phyloP scores from a whole-genome alignment of 352 stramenopile species.

The Aphanomyces cochlioides region DNA sequence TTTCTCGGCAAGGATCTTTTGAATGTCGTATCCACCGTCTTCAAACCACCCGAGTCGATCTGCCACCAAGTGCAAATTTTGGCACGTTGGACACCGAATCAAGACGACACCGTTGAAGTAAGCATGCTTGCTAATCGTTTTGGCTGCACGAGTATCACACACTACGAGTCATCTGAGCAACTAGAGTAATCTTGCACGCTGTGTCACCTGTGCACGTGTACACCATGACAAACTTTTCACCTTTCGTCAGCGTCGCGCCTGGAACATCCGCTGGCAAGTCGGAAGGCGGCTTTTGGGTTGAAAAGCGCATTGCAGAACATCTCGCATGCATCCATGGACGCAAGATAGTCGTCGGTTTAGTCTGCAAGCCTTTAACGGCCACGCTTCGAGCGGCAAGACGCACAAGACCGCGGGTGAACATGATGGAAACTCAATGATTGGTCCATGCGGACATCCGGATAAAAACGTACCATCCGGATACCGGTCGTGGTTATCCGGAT shows the following conservation, averaged over 20 bases:
- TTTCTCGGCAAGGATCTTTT: conserved; percentile 76
- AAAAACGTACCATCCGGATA: too few relatives aligned
- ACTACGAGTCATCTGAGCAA: conserved; percentile 43
- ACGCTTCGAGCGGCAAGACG: too few relatives aligned
- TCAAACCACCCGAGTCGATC: conserved; percentile 93
- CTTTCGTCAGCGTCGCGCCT: conserved; percentile 70
- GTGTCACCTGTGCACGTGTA: conserved; percentile 91
- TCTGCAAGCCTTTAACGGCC: too few relatives aligned
- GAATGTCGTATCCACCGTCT: conserved; percentile 85
- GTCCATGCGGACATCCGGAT: too few relatives aligned
- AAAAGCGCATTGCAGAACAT: neutral
- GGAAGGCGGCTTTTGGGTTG: too few relatives aligned
- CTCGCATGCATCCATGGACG: neutral
- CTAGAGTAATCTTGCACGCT: neutral
- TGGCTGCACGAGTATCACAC: conserved; percentile 96
- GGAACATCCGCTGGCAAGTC: conserved; percentile 22
- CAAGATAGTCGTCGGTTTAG: too few relatives aligned
- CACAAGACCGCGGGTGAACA: too few relatives aligned
- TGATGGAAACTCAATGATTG: too few relatives aligned
- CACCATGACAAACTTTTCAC: conserved; percentile 96
- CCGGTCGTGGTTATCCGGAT: too few relatives aligned
- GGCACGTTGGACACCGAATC: conserved; percentile 94
- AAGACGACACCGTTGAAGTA: conserved; percentile 98
- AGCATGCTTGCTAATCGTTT: conserved; percentile 96
- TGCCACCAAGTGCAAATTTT: conserved; percentile 98